phyloP scores from a whole-genome alignment of 192 early-diverging fungal genomes.

The Obelidium mucronatum region DNA sequence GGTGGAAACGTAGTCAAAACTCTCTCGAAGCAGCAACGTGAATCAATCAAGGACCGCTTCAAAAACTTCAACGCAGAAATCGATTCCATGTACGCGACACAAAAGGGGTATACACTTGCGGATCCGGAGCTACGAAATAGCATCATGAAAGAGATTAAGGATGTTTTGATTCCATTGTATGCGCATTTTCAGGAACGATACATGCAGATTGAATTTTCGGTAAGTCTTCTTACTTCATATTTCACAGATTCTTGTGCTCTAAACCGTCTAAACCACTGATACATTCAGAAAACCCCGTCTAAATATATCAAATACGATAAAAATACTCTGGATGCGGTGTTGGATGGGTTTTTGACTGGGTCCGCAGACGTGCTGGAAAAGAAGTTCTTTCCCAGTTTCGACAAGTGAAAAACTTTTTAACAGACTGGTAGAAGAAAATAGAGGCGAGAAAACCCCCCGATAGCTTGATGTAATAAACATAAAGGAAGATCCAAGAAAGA shows the following conservation, averaged over 20 bases:
- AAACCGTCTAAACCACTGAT: background rate
- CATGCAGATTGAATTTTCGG: constrained; percentile 73
- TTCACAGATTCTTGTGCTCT: background rate
- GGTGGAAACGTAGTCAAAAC: constrained; percentile 60
- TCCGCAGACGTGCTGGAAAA: constrained; percentile 9
- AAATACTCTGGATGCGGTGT: constrained; percentile 65
- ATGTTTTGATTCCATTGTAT: constrained; percentile 81
- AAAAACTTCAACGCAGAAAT: constrained; percentile 87
- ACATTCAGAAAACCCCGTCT: constrained; percentile 67
- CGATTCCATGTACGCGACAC: constrained; percentile 73
- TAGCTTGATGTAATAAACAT: too few species aligned
- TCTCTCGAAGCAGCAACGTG: constrained; percentile 71
- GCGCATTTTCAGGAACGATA: constrained; percentile 75
- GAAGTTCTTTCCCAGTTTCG: constrained; percentile 12
- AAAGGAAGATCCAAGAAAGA: too few species aligned
- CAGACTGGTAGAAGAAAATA: background rate
- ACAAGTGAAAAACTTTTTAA: too few species aligned
- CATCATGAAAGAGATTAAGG: constrained; percentile 75
- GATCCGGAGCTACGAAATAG: constrained; percentile 75
- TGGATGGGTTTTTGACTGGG: constrained; percentile 72
- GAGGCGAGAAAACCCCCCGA: too few species aligned
- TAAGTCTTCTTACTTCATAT: background rate
- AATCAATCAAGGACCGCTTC: constrained; percentile 84
- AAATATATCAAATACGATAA: constrained; percentile 86
- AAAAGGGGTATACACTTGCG: constrained; percentile 79